Base-by-base conservation (phyloP, 306 rosid species). In the Benincasa hispida region DNA sequence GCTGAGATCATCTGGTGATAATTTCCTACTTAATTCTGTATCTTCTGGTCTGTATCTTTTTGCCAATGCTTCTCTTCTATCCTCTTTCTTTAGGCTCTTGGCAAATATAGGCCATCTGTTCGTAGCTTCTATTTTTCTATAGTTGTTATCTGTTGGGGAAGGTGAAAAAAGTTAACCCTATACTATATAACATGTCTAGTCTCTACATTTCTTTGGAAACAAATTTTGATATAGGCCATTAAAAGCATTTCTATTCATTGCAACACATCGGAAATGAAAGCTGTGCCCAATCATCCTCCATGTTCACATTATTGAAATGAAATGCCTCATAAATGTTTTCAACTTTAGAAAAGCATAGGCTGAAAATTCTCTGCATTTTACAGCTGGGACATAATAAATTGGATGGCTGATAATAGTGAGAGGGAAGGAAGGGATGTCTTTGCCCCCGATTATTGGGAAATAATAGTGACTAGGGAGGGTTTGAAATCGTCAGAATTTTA, bases 261-360 rank as follows among this genome's bases (percentile, higher is more conserved):
- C 58, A 70, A 70, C 75, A 70, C 10, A 21, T 69, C 21, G 32
- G 2, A 66, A 28, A 66, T 9, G 73, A 5, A 24, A 45, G 24
- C 14, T 17, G 11, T 25, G 39, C 39, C 56, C 17, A 24, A 45
- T 39, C 74, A 10, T 41, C 18, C 8, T 3, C n/a, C n/a, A n/a
- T 45, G 55, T 69, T 69, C 75, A 15, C 75, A 24, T 69, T 24
- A 25, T 45, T 45, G 75, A 69, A 42, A 70, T 70, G 56, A 70
- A 47, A 48, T 47, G 57, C 47, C 22, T 13, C 24, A 70, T 70
- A 42, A 45, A 27, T 48, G 58, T 15, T 47, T 41, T 67, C 74
- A 10, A 37, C 30, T 67, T 28, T 67, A n/a, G 32, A n/a, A 39
- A 67, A 3, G 19, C 28, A 24, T 27, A 25, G 58, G 41, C 22